Percentiles rank a stretch among this genome's conserved stretches.
Evolutionary conservation across 139 green algal species (phyloP).

Genomic region (Micromonas commoda): DNA sequence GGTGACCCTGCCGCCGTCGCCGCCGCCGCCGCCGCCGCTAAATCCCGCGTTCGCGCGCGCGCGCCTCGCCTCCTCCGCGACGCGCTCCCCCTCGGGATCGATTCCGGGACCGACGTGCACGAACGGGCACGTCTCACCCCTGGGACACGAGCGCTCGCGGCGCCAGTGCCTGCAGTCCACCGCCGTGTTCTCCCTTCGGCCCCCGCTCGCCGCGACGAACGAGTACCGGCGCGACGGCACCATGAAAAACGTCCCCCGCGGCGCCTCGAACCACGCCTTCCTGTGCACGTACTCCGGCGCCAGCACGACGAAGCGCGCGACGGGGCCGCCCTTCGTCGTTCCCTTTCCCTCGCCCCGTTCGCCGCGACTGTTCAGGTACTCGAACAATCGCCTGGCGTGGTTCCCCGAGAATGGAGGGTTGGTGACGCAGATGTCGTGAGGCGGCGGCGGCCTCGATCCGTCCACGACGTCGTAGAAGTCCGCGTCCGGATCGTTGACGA

Average conservation of each 20-base stretch:
- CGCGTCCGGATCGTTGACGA: neutral
- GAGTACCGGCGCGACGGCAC: neutral
- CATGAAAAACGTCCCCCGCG: neutral
- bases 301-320: neutral
- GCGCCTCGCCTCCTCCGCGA: no score
- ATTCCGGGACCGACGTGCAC: neutral
- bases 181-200: neutral
- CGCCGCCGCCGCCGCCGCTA: no score
- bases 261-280: neutral
- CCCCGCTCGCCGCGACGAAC: neutral
- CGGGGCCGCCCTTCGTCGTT: no score
- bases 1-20: neutral
- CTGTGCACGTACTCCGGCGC: neutral
- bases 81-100: no score
- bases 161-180: neutral
- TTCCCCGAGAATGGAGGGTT: neutral
- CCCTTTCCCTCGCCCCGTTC: no score
- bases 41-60: no score
- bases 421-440: neutral
- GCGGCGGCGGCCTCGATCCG: no score
- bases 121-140: neutral
- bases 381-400: neutral
- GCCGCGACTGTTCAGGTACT: no score
- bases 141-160: neutral
- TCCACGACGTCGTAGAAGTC: neutral